Base-by-base conservation (phyloP, 1,284 basidiomycete genomes). In the Heterobasidion irregulare region DNA sequence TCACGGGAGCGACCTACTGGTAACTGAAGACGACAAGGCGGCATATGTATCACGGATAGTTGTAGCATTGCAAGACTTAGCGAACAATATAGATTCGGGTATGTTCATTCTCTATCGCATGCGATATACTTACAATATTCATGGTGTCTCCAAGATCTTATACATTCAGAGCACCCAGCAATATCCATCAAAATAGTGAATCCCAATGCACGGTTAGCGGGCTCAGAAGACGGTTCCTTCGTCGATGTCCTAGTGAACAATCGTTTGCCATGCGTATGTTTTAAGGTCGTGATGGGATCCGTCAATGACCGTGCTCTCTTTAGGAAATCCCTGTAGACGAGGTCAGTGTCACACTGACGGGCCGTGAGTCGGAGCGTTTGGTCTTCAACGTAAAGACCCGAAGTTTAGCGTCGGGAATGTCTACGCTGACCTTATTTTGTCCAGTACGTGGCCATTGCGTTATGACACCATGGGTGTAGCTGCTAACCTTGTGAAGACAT, bases 111-210 rank as follows among this genome's bases (percentile, higher is more conserved):
- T 8, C 45, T 41, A 43, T 36, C 54, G 47, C 33, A 35, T 46
- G 47, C 47, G 36, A 50, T 26, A 8, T 41, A 45, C 55, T 19
- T 47, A 19, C 26, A 19, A 32, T 45, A 44, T 47, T 16, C 47
- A 34, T 18, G 34, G 18, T 26, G 19, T 10, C 2, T 33, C 18
- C 12, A 62, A 92, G 88, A 91, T 65, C 65, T 88, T 50, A 68
- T 76, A 3, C 78, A 86, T 59, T 73, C 79, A 15, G 82, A 88
- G 57, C 86, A 92, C 65, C 82, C 89, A 9, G 78, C 78, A 2
- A 66, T 92, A 32, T 75, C 77, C 8, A 62, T 92, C 26, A 66
- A 68, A 4, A 67, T 86, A 6, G 62, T 70, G 0, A 65, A 60
- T 3, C 58, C 70, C 8, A 66, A 74, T 52, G 83, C 82, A 0